Conservation (phyloP, 108 stramenopile species). For the Fragilariopsis cylindrus region DNA sequence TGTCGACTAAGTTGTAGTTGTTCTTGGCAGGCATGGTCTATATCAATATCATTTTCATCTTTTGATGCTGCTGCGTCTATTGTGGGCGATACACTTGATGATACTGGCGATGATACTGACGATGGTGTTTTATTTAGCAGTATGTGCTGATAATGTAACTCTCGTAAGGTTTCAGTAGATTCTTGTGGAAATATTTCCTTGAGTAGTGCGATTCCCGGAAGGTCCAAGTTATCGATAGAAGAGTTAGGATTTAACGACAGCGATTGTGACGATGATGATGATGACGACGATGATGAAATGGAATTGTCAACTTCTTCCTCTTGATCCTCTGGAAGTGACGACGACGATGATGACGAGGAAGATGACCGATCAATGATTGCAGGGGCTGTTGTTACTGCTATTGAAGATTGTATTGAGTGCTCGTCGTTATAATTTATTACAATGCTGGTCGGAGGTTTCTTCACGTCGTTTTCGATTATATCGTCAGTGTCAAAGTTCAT, state of each 20-base stretch:
- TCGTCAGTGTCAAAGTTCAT: not conserved
- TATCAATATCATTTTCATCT: not conserved
- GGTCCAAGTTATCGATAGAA: constrained; percentile 21
- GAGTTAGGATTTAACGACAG: constrained; percentile 30
- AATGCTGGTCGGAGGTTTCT: not conserved
- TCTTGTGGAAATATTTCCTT: constrained; percentile 51
- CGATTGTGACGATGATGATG: constrained; percentile 6
- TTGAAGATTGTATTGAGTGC: not conserved
- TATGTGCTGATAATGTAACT: constrained; percentile 35
- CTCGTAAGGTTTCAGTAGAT: constrained; percentile 25
- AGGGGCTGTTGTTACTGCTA: not conserved
- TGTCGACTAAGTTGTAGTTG: not conserved
- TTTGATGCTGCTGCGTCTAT: not conserved
- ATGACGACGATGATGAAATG: constrained; percentile 4
- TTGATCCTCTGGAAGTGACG: not conserved
- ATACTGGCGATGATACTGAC: not conserved
- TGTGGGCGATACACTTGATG: constrained; percentile 8
- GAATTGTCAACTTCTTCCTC: not conserved
- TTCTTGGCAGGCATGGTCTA: not conserved
- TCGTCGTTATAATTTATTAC: not conserved
- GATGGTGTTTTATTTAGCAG: constrained; percentile 1
- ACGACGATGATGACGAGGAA: constrained; percentile 1
- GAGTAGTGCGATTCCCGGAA: constrained; percentile 42
- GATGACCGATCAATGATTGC: no score
- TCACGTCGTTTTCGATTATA: not conserved